Base-by-base conservation (phyloP, 805 yeast genomes). In the Candida palmyrensis region DNA sequence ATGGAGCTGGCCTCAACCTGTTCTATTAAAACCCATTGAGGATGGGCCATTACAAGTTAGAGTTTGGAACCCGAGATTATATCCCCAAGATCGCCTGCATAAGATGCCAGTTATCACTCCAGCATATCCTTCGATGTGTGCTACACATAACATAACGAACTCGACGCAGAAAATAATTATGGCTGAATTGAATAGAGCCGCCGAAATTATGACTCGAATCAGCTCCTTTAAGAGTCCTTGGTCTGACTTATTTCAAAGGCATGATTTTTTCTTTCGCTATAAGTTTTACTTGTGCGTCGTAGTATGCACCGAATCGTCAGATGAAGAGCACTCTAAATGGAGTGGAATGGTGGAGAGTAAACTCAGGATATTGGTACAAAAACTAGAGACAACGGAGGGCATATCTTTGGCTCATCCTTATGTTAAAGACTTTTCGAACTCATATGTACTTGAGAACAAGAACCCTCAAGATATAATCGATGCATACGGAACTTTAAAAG, bases 1-100 rank as follows among this genome's bases (percentile, higher is more conserved):
- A 53, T 92, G 98, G 98, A 79, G 77, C 48, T 92, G 98, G 98
- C 98, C 98, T 1, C 97, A 90, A 57, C 98, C 98, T 0, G 97
- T 92, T 1, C 66, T 92, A 24, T 67, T 92, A 36, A 89, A 87
- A 51, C 92, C 79, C 11, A 92, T 92, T 41, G 98, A 92, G 53
- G 97, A 90, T 61, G 97, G 98, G 1, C 97, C 97, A 1, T 62
- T 92, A 28, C 97, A 89, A 47, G 97, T 89, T 1, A 73, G 96
- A 40, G 92, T 92, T 6, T 92, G 98, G 98, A 92, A 92, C 55
- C 98, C 98, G 12, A 74, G 82, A 41, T 60, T 90, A 3, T 92
- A 92, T 52, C 82, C 92, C 1, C 86, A 79, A 47, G 98, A 92
- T 56, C 74, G 95, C 39, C 77, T 77, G 21, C 98, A 92, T 58